These are phyloP conservation scores for Leccinum fallax DNA, from an alignment of 1,284 basidiomycete genomes.

Conservation along the genomic window DNA sequence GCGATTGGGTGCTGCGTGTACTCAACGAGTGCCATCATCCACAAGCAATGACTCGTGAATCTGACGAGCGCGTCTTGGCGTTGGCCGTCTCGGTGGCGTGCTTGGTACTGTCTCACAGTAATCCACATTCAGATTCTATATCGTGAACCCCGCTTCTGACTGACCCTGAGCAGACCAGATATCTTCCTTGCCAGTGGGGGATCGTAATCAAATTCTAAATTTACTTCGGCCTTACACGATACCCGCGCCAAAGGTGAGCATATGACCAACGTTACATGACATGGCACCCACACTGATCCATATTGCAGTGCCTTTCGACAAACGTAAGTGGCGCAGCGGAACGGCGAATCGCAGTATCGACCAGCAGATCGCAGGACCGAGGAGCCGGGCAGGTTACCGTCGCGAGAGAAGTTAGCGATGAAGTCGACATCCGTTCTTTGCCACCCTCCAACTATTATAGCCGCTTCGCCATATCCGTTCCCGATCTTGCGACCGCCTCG, in stretches of 20 bases:
- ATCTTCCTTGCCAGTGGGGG: slow-evolving; percentile 33
- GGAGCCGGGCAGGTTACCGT: slow-evolving; percentile 14
- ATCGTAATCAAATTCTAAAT: slow-evolving; percentile 38
- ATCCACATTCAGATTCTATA: slow-evolving; percentile 31
- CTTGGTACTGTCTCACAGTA: slow-evolving; percentile 40
- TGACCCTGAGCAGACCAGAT: slow-evolving; percentile 38
- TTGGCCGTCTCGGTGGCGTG: slow-evolving; percentile 37
- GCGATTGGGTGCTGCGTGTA: slow-evolving; percentile 36
- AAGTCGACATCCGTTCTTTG: slow-evolving; percentile 11
- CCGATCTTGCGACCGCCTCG: slow-evolving; percentile 44
- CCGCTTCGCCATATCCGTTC: slow-evolving; percentile 31
- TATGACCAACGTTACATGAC: slow-evolving; percentile 14
- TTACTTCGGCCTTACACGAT: slow-evolving; percentile 43
- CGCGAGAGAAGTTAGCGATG: slow-evolving; percentile 12
- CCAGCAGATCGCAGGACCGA: slow-evolving; percentile 28
- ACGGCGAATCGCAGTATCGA: slow-evolving; percentile 21
- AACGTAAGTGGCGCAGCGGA: slow-evolving; percentile 34
- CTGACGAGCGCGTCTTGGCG: slow-evolving; percentile 23
- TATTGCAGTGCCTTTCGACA: slow-evolving; percentile 23
- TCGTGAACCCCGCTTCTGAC: slow-evolving; percentile 27
- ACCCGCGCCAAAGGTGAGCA: slow-evolving; percentile 30
- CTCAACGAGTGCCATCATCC: slow-evolving; percentile 22
- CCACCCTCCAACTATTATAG: slow-evolving; percentile 24
- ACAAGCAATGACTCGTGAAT: slow-evolving; percentile 1
- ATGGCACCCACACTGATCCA: slow-evolving; percentile 19